phyloP scores from a whole-genome alignment of 2,329 filamentous ascomycete genomes.

The Colletotrichum coccodes region DNA sequence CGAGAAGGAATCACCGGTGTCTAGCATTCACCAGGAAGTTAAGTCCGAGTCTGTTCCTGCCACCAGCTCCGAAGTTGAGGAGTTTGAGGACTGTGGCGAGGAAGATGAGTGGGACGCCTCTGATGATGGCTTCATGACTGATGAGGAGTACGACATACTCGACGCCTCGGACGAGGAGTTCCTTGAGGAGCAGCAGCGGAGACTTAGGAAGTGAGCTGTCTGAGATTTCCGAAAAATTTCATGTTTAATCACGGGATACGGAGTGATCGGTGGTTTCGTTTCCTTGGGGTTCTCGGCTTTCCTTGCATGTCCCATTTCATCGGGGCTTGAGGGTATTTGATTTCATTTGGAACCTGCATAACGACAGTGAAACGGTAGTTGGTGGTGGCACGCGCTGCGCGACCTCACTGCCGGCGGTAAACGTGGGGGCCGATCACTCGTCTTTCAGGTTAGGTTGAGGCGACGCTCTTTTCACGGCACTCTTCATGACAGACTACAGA shows the following conservation, averaged over 20 bases:
- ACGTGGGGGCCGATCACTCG: constrained; percentile 11
- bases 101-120: constrained; percentile 72
- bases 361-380: constrained; percentile 7
- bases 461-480: constrained; percentile 26
- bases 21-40: constrained; percentile 77
- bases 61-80: constrained; percentile 52
- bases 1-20: constrained; percentile 89
- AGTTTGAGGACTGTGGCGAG: constrained; percentile 63
- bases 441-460: constrained; percentile 21
- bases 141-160: constrained; percentile 97
- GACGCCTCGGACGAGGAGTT: constrained; percentile 94
- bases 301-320: constrained; percentile 26
- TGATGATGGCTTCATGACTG: constrained; percentile 86
- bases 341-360: constrained; percentile 16
- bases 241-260: constrained; percentile 12
- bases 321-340: constrained; percentile 18
- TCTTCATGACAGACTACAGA: constrained; percentile 32
- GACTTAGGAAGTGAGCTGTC: constrained; percentile 48
- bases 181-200: constrained; percentile 63
- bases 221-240: background rate
- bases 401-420: background rate
- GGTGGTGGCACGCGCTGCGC: background rate
- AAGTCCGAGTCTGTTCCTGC: constrained; percentile 63
- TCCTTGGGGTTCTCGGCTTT: constrained; percentile 24
- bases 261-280: constrained; percentile 26